phyloP scores from a whole-genome alignment of 1,284 basidiomycete species.

The Agaricales sp. region DNA sequence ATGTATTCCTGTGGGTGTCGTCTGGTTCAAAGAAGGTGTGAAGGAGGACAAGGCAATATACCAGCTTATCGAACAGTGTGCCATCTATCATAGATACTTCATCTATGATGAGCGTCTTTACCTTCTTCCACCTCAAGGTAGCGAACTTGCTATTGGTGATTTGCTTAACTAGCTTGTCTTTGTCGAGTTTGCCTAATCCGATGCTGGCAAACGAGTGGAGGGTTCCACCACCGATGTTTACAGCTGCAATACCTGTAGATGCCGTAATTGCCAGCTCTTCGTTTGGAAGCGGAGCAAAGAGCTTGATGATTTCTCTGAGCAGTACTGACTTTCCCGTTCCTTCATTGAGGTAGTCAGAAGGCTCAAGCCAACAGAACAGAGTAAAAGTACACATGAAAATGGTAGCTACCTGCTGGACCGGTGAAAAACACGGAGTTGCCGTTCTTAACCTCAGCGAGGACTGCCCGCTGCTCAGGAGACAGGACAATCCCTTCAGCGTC shows the following conservation, averaged over 20 bases:
- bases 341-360: slow-evolving; percentile 18
- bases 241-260: slow-evolving; percentile 86
- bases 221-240: slow-evolving; percentile 86
- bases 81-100: slow-evolving; percentile 97
- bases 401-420: slow-evolving; percentile 59
- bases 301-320: slow-evolving; percentile 74
- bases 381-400: background rate
- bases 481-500: slow-evolving; percentile 16
- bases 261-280: slow-evolving; percentile 80
- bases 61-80: slow-evolving; percentile 77
- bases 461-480: slow-evolving; percentile 41
- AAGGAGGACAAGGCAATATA: slow-evolving; percentile 14
- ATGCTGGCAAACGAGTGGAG: slow-evolving; percentile 89
- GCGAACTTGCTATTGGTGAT: slow-evolving; percentile 38
- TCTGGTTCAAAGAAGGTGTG: background rate
- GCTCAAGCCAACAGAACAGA: slow-evolving; percentile 2
- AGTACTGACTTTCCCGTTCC: slow-evolving; percentile 92
- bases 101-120: slow-evolving; percentile 74
- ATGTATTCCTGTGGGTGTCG: slow-evolving; percentile 20
- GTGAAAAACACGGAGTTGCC: slow-evolving; percentile 72
- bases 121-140: slow-evolving; percentile 60
- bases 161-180: slow-evolving; percentile 53
- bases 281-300: slow-evolving; percentile 33
- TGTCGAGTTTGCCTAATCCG: slow-evolving; percentile 64
- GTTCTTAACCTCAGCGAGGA: slow-evolving; percentile 37